phyloP scores from a whole-genome alignment of 148 eudicot genomes.

The Mesembryanthemum crystallinum region DNA sequence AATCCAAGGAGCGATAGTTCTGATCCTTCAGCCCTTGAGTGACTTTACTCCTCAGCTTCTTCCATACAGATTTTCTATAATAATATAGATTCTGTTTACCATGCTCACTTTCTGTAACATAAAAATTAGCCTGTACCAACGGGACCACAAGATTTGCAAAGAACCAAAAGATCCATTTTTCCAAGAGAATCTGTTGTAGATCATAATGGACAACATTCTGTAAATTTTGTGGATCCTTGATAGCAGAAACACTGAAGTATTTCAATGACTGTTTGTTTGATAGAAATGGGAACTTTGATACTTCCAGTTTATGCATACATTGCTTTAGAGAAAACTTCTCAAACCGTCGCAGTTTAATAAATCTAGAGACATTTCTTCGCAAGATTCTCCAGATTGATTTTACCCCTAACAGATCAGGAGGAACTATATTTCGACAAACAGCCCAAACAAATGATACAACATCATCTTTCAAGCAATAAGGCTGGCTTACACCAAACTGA shows the following conservation, averaged over 20 bases:
- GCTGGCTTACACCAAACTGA: constrained; percentile 39
- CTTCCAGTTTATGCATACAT: constrained; percentile 55
- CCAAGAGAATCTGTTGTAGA: constrained; percentile 43
- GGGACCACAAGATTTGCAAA: constrained; percentile 62
- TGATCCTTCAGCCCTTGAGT: constrained; percentile 32
- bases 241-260: constrained; percentile 20
- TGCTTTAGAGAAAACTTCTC: constrained; percentile 70
- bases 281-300: constrained; percentile 55
- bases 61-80: constrained; percentile 64
- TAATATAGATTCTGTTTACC: constrained; percentile 63
- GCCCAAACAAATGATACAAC: constrained; percentile 90
- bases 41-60: constrained; percentile 40
- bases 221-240: constrained; percentile 5
- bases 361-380: constrained; percentile 60
- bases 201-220: constrained; percentile 15
- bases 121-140: constrained; percentile 72
- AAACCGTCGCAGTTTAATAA: constrained; percentile 55
- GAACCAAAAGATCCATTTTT: constrained; percentile 81
- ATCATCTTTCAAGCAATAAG: constrained; percentile 52
- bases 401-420: constrained; percentile 56
- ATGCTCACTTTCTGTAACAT: constrained; percentile 80
- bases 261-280: constrained; percentile 40
- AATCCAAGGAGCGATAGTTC: constrained; percentile 40
- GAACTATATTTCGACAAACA: constrained; percentile 67
- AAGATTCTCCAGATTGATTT: constrained; percentile 60